Evolutionary conservation across 169 alveolate species (phyloP).

Genomic region (Plasmodium gaboni): DNA sequence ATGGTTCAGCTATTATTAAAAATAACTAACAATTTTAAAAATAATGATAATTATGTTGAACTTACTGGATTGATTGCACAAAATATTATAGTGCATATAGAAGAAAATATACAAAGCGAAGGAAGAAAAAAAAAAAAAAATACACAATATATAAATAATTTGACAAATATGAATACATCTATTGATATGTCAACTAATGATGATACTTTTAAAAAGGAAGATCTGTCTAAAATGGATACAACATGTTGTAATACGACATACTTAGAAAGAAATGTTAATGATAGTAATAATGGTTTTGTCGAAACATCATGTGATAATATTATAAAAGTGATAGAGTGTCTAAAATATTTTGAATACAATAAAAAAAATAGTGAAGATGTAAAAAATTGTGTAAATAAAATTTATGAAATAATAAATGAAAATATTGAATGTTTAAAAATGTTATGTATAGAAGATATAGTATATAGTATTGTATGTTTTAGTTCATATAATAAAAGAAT

Average conservation of each 20-base stretch:
- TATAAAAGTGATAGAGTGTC: neutral
- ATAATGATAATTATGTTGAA: conserved; percentile 13
- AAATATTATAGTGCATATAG: neutral
- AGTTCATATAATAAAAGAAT: conserved; percentile 51
- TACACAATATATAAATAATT: neutral
- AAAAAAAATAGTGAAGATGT: conserved; percentile 28
- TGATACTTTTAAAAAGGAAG: neutral
- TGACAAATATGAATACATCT: neutral
- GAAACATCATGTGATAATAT: neutral
- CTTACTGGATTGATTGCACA: conserved; percentile 4
- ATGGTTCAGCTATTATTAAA: conserved; percentile 21
- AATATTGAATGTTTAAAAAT: conserved; percentile 1
- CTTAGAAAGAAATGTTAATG: too few species aligned
- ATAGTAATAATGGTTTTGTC: too few species aligned
- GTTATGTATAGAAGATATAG: conserved; percentile 42
- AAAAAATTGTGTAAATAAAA: conserved; percentile 30
- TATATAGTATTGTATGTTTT: conserved; percentile 36
- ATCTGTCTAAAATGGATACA: neutral
- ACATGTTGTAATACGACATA: neutral
- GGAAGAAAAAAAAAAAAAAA: neutral
- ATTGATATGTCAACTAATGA: neutral
- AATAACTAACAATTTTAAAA: conserved; percentile 22
- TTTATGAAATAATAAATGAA: conserved; percentile 31
- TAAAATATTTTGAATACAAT: conserved; percentile 20
- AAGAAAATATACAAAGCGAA: neutral